phyloP scores from a whole-genome alignment of 2,329 filamentous ascomycete species.

The Xylariales sp. region DNA sequence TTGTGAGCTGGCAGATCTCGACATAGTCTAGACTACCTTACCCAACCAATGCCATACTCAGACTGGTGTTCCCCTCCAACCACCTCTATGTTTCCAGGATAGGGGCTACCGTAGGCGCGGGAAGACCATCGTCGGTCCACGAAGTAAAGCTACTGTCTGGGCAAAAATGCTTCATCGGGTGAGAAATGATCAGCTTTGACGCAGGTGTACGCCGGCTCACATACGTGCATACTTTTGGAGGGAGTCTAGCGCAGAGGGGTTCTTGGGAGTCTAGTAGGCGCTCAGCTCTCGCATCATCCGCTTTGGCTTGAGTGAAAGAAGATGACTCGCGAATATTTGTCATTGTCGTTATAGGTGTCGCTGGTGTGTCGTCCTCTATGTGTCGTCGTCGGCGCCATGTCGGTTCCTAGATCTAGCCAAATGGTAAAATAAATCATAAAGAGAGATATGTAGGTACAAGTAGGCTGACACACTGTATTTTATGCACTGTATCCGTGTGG shows the following conservation, averaged over 20 bases:
- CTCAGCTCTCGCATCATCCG: too few species aligned
- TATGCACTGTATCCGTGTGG: neutral
- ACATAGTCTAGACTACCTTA: too few species aligned
- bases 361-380: too few species aligned
- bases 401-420: too few species aligned
- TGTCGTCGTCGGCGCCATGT: too few species aligned
- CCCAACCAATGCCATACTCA: neutral
- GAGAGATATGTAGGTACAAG: too few species aligned
- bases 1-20: neutral
- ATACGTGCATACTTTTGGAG: neutral
- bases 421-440: too few species aligned
- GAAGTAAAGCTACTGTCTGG: constrained; percentile 7
- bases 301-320: too few species aligned
- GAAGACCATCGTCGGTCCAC: neutral
- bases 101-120: neutral
- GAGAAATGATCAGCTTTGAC: neutral
- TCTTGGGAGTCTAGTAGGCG: neutral
- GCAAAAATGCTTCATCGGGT: neutral
- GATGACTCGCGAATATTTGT: neutral
- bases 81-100: neutral
- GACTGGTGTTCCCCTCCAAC: neutral
- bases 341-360: neutral
- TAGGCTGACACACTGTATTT: too few species aligned
- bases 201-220: neutral
- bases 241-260: too few species aligned